phyloP scores from a whole-genome alignment of 2,329 filamentous ascomycete species.

The Didymella arachidicola region DNA sequence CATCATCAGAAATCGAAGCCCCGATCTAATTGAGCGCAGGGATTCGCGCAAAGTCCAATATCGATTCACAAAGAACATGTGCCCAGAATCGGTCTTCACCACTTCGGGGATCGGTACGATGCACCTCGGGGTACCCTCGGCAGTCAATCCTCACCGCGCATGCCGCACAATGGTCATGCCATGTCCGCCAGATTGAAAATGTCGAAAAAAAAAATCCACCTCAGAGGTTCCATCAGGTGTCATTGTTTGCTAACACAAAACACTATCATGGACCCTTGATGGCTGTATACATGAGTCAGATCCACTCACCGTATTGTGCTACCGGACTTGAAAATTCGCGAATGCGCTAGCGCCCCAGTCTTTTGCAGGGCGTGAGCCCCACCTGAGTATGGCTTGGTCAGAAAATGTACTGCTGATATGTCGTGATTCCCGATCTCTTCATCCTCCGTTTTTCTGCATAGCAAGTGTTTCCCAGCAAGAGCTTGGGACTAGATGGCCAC shows the following conservation, averaged over 20 bases:
- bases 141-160: neutral
- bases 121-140: slow-evolving; percentile 11
- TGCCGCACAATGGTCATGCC: neutral
- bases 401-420: slow-evolving; percentile 14
- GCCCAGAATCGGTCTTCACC: neutral
- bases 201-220: neutral
- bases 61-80: neutral
- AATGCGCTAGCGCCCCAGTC: slow-evolving; percentile 16
- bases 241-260: neutral
- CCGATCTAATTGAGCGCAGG: neutral
- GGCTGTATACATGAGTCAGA: slow-evolving; percentile 13
- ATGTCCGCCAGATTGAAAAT: too few relatives aligned
- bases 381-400: slow-evolving; percentile 20
- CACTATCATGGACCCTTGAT: neutral
- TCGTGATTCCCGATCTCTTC: slow-evolving; percentile 6
- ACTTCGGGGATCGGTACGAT: slow-evolving; percentile 5
- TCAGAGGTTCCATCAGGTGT: neutral
- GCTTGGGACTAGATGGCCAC: slow-evolving; percentile 26
- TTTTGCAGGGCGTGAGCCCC: slow-evolving; percentile 20
- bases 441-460: neutral
- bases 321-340: slow-evolving; percentile 17
- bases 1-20: neutral
- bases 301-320: slow-evolving; percentile 18
- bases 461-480: slow-evolving; percentile 1
- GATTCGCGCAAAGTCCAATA: neutral